Base-by-base conservation (phyloP, 495 filamentous ascomycete species). In the Talaromyces trachyspermus region DNA sequence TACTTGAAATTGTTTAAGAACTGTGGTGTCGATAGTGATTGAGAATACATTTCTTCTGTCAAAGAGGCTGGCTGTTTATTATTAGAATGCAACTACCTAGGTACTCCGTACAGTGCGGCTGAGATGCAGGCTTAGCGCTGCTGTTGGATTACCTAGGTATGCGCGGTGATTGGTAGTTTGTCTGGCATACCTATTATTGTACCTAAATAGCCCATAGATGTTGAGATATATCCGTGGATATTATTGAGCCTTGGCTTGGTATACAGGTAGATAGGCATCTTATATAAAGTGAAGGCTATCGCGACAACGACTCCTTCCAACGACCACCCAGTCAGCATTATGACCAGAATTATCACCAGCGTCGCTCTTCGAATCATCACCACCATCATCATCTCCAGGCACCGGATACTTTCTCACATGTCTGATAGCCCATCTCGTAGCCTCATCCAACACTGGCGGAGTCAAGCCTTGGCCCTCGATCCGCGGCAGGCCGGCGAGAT, bases 381-480 rank as follows among this genome's bases (percentile, higher is more conserved):
- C 44, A 43, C n/a, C 50, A 15, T 2, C 18, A 23, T 6, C 52
- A 29, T 60, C 62, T 23, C 54, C 68, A 4, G 63, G 68, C 53
- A 66, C 62, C 23, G 71, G 69, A 52, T 74, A 76, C 52, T 76
- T 76, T 44, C 51, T 62, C 11, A 73, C 17, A 61, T 76, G 55
- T 50, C 73, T 66, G 37, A 76, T 56, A 2, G 72, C 72, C 71
- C 71, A 74, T 17, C 66, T 50, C 39, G 68, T 37, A 15, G 69
- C 64, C 43, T 55, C 49, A 10, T 59, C 61, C 26, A 74, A 39
- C 18, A 62, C 58, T n/a, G 72, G 72, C 54, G 70, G 72, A 9
- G 57, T 48, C 54, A 63, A 63, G 0, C 72, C 72, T 39, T 68
- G 56, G 3, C 72, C 72, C 41, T 55, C 58, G 40, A 76, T 38